Percentiles rank a stretch among this genome's conserved stretches.
Conservation (phyloP, 106 monocot species). For the Dendrobium huoshanense region DNA sequence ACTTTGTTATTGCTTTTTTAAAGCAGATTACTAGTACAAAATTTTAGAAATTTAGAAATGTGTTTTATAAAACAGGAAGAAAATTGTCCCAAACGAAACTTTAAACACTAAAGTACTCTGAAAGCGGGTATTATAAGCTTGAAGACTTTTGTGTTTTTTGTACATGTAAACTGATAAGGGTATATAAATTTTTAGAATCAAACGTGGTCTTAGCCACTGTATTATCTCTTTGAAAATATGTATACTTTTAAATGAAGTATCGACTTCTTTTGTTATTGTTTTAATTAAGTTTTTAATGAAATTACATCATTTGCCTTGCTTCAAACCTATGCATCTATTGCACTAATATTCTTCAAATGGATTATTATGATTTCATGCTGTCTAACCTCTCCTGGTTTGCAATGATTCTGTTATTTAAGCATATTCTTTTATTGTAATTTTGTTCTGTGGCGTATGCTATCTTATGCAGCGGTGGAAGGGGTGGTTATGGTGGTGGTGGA, state of each 20-base stretch:
- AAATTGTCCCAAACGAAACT: too few relatives aligned
- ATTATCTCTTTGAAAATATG: not conserved
- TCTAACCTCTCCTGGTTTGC: not conserved
- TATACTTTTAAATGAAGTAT: not conserved
- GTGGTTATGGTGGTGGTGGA: not conserved
- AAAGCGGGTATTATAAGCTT: too few relatives aligned
- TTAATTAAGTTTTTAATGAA: not conserved
- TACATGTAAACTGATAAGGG: too few relatives aligned
- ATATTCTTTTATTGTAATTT: not conserved
- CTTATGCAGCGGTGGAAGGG: constrained; percentile 3
- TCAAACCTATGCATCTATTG: not conserved
- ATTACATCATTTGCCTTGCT: not conserved
- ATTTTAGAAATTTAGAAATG: too few relatives aligned
- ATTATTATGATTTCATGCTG: not conserved
- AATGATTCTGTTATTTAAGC: not conserved
- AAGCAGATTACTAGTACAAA: too few relatives aligned
- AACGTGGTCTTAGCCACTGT: too few relatives aligned
- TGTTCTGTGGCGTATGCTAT: not conserved
- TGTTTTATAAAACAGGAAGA: too few relatives aligned
- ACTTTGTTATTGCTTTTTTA: too few relatives aligned
- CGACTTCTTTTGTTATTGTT: not conserved
- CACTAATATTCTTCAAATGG: not conserved
- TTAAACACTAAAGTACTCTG: too few relatives aligned
- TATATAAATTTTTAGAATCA: too few relatives aligned
- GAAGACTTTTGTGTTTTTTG: too few relatives aligned